phyloP scores from a whole-genome alignment of 495 filamentous ascomycete species.

The Penicillium longicatenatum region DNA sequence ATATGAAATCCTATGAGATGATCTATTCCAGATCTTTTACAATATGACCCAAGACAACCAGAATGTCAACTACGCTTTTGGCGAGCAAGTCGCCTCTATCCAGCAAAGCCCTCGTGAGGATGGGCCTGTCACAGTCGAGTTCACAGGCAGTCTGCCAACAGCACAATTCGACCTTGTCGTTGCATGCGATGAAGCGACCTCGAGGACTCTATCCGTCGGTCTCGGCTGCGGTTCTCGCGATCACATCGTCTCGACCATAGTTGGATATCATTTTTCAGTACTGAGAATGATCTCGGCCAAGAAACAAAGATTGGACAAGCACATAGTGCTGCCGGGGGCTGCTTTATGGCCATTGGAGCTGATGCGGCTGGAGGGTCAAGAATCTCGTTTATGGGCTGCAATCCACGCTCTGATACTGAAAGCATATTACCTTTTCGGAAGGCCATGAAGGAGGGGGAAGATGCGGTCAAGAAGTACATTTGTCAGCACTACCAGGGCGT shows the following conservation, averaged over 20 bases:
- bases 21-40: conserved; percentile 49
- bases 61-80: conserved; percentile 49
- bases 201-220: conserved; percentile 49
- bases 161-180: conserved; percentile 51
- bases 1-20: conserved; percentile 58
- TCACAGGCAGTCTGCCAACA: conserved; percentile 33
- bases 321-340: conserved; percentile 40
- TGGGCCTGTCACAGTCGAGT: conserved; percentile 38
- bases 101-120: conserved; percentile 17
- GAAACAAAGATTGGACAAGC: conserved; percentile 33
- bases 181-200: conserved; percentile 50
- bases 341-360: conserved; percentile 35
- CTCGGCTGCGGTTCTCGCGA: conserved; percentile 42
- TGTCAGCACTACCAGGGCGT: conserved; percentile 36
- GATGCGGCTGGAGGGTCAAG: conserved; percentile 32
- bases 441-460: conserved; percentile 38
- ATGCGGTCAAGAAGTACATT: conserved; percentile 42
- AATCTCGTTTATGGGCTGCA: conserved; percentile 33
- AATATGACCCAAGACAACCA: conserved; percentile 42
- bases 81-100: conserved; percentile 26
- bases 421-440: conserved; percentile 36
- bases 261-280: conserved; percentile 46
- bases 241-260: conserved; percentile 33
- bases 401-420: conserved; percentile 27
- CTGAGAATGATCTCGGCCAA: conserved; percentile 37